phyloP scores from a whole-genome alignment of 2,329 filamentous ascomycete species.

The Aureobasidium lini region DNA sequence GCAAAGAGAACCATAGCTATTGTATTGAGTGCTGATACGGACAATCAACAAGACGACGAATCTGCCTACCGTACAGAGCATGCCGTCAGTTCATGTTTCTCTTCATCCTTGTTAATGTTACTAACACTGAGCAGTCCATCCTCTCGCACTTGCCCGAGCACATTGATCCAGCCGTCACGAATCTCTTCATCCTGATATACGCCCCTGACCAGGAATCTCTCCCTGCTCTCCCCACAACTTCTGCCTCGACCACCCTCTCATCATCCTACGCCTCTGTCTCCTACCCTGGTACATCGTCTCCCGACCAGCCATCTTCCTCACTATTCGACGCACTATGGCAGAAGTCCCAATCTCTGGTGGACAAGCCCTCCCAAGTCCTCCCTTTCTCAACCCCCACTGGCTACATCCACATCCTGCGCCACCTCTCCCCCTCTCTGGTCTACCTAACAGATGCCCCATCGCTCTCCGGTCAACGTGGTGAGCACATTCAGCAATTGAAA shows the following conservation, averaged over 20 bases:
- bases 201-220: constrained; percentile 76
- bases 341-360: constrained; percentile 70
- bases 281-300: constrained; percentile 43
- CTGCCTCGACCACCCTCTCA: constrained; percentile 53
- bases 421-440: constrained; percentile 75
- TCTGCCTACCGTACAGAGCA: constrained; percentile 61
- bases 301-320: constrained; percentile 31
- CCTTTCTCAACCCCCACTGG: constrained; percentile 80
- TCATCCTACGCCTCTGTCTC: constrained; percentile 3
- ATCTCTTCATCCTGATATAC: constrained; percentile 85
- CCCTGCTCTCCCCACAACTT: constrained; percentile 64
- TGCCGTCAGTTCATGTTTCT: constrained; percentile 54
- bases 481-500: constrained; percentile 59
- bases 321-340: constrained; percentile 73
- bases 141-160: constrained; percentile 79
- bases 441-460: constrained; percentile 83
- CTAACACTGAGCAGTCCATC: constrained; percentile 44
- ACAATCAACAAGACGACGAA: constrained; percentile 48
- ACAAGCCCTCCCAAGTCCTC: constrained; percentile 78
- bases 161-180: constrained; percentile 63
- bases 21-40: constrained; percentile 72
- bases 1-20: constrained; percentile 70
- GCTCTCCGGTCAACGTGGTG: constrained; percentile 59
- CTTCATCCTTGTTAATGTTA: not conserved
- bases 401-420: constrained; percentile 77